These are phyloP conservation scores for Yamadazyma akitaensis DNA, from an alignment of 805 yeast species.

Conservation along the genomic window DNA sequence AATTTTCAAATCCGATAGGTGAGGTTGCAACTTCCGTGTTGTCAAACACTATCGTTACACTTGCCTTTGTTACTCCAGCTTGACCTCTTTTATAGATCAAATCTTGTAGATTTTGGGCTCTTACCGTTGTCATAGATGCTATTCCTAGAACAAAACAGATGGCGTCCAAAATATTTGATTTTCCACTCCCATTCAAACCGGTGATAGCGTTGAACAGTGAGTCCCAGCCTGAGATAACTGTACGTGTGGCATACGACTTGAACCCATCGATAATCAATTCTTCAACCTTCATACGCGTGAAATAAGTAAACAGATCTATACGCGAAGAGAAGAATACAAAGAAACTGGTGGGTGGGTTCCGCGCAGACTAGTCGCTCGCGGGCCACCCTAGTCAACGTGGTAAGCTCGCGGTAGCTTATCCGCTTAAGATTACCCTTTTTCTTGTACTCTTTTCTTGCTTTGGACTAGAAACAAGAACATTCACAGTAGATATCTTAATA, in stretches of 20 bases:
- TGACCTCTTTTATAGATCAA: conserved; percentile 95
- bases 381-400: no score
- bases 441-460: no score
- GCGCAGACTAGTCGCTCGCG: no score
- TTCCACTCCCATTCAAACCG: conserved; percentile 96
- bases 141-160: conserved; percentile 98
- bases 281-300: conserved; percentile 72
- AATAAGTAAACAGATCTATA: neutral
- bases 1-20: conserved; percentile 84
- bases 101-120: conserved; percentile 92
- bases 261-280: conserved; percentile 96
- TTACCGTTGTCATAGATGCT: conserved; percentile 87
- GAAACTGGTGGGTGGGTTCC: neutral
- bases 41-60: conserved; percentile 94
- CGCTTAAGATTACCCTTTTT: no score
- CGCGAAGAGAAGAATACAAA: neutral
- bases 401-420: no score
- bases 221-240: conserved; percentile 95
- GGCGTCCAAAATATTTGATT: conserved; percentile 93
- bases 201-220: conserved; percentile 96
- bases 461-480: no score
- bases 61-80: conserved; percentile 96
- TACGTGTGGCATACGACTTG: conserved; percentile 95
- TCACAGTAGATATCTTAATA: no score
- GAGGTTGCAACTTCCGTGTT: conserved; percentile 71